phyloP scores from a whole-genome alignment of 2,329 filamentous ascomycete genomes.

The Trichoderma sp. region DNA sequence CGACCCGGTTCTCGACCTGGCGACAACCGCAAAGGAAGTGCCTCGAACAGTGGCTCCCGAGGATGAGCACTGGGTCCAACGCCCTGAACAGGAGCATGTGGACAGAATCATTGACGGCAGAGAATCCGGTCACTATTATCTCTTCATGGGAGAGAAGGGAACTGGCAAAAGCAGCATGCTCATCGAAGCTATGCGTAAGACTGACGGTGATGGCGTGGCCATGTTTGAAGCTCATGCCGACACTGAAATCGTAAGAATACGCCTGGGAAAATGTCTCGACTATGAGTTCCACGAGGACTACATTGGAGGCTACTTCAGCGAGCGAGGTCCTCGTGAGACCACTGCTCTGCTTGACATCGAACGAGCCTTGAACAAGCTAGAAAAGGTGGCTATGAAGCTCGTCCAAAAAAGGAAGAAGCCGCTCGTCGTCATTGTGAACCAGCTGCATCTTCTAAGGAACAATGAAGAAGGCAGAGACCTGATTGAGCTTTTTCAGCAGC shows the following conservation, averaged over 20 bases:
- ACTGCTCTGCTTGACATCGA: constrained; percentile 94
- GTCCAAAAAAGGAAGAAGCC: constrained; percentile 63
- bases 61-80: constrained; percentile 66
- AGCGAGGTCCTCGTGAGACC: constrained; percentile 86
- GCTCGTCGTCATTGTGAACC: constrained; percentile 90
- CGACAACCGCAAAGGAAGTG: constrained; percentile 61
- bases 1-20: constrained; percentile 82
- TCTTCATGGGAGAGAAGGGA: constrained; percentile 92
- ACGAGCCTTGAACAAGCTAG: constrained; percentile 93
- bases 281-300: constrained; percentile 98
- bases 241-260: constrained; percentile 88
- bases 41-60: constrained; percentile 44
- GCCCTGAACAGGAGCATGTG: constrained; percentile 77
- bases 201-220: constrained; percentile 81
- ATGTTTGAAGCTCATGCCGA: constrained; percentile 98
- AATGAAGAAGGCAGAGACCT: constrained; percentile 91
- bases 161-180: constrained; percentile 97
- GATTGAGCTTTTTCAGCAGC: constrained; percentile 90
- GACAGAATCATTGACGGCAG: constrained; percentile 78
- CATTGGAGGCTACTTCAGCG: constrained; percentile 93
- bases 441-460: constrained; percentile 85
- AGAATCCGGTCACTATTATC: constrained; percentile 78
- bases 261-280: constrained; percentile 89
- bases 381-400: constrained; percentile 83
- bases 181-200: constrained; percentile 89